Conservation (phyloP, 371 early-diverging fungal genomes). For the Mucor velutinosus region DNA sequence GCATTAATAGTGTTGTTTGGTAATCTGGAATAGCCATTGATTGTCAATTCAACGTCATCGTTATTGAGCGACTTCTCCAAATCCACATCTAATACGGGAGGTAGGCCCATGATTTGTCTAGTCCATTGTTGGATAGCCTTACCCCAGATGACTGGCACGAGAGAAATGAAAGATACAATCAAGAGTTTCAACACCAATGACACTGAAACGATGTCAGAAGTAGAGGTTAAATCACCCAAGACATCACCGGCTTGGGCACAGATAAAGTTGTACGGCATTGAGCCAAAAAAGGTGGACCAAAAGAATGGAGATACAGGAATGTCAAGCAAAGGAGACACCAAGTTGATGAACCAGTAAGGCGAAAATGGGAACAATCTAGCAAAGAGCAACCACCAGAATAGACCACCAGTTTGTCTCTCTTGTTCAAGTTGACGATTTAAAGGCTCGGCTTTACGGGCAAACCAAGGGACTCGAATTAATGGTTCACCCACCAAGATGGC, state of each 20-base stretch:
- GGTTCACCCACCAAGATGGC: slow-evolving; percentile 48
- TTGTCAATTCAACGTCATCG: slow-evolving; percentile 7
- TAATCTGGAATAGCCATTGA: slow-evolving; percentile 7
- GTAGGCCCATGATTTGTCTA: slow-evolving; percentile 18
- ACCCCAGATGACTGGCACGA: slow-evolving; percentile 53
- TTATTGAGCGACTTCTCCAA: slow-evolving; percentile 19
- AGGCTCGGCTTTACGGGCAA: slow-evolving; percentile 32
- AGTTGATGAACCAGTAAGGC: slow-evolving; percentile 59
- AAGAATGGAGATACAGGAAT: slow-evolving; percentile 51
- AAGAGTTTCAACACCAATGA: slow-evolving; percentile 43
- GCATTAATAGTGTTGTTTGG: not conserved
- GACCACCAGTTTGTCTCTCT: slow-evolving; percentile 28
- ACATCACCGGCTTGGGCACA: slow-evolving; percentile 54
- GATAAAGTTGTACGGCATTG: slow-evolving; percentile 52
- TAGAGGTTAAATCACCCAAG: slow-evolving; percentile 46
- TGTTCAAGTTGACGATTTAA: slow-evolving; percentile 37
- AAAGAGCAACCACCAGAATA: slow-evolving; percentile 56
- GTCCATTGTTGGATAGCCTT: slow-evolving; percentile 36
- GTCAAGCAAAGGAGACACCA: slow-evolving; percentile 47
- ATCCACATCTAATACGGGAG: slow-evolving; percentile 22
- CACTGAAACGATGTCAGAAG: slow-evolving; percentile 49
- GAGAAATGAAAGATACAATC: slow-evolving; percentile 45
- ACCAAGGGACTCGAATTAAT: slow-evolving; percentile 47
- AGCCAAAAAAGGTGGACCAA: slow-evolving; percentile 51
- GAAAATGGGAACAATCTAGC: slow-evolving; percentile 50